A percentile compares a stretch with the other conserved stretches of the same genome.
Evolutionary conservation across 2,329 filamentous ascomycete genomes (phyloP).

Genomic region (Aspergillus aculeatinus): DNA sequence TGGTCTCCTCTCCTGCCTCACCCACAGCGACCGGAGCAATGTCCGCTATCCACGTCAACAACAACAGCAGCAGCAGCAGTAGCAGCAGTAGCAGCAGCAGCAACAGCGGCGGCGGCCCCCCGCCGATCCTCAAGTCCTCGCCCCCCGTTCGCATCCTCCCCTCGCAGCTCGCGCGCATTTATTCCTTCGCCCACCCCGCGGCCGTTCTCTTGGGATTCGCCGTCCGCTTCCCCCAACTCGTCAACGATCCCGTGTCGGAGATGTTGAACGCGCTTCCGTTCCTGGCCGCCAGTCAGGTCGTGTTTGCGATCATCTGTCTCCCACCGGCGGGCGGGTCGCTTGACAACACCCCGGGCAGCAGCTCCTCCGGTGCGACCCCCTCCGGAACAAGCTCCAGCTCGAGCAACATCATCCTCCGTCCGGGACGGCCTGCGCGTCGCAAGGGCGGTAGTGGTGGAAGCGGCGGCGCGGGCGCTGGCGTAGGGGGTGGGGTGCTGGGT

Average conservation of each 20-base stretch:
- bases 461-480: not conserved
- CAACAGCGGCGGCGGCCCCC: not conserved
- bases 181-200: constrained; percentile 67
- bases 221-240: constrained; percentile 64
- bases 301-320: constrained; percentile 59
- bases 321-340: constrained; percentile 49
- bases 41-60: not conserved
- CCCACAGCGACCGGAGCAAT: constrained; percentile 4
- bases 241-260: constrained; percentile 66
- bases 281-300: constrained; percentile 63
- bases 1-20: not conserved
- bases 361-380: not conserved
- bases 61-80: not conserved
- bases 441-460: not conserved
- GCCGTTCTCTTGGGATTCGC: constrained; percentile 65
- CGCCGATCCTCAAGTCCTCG: constrained; percentile 14
- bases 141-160: constrained; percentile 50
- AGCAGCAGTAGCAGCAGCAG: not conserved
- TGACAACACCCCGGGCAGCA: constrained; percentile 3
- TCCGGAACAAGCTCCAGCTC: not conserved
- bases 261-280: constrained; percentile 62
- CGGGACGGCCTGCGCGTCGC: not conserved
- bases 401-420: not conserved
- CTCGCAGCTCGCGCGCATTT: constrained; percentile 50
- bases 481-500: not conserved